These are phyloP conservation scores for Leccinum variabile DNA, from an alignment of 1,284 basidiomycete species.

Conservation along the genomic window DNA sequence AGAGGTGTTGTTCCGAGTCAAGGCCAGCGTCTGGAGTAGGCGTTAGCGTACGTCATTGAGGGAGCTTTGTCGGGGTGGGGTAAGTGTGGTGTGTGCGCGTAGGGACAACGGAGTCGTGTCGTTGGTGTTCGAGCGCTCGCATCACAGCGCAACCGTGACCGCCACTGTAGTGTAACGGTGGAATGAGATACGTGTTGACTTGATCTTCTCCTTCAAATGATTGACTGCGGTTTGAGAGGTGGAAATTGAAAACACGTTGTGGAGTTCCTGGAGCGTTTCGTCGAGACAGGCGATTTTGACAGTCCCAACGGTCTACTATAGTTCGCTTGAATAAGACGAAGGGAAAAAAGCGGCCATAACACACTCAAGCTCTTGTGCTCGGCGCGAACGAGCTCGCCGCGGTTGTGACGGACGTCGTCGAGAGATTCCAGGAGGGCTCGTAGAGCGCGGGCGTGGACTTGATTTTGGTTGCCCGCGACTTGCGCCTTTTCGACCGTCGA, in stretches of 20 bases:
- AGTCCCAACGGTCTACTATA: background rate
- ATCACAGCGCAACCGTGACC: no score
- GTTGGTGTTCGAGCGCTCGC: no score
- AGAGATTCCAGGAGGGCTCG: constrained; percentile 80
- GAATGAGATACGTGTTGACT: background rate
- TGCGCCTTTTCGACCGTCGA: constrained; percentile 37
- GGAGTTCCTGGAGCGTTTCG: background rate
- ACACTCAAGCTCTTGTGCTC: constrained; percentile 46
- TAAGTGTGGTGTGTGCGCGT: no score
- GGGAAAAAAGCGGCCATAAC: background rate
- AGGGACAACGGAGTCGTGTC: no score
- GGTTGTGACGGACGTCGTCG: constrained; percentile 65
- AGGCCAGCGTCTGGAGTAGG: no score
- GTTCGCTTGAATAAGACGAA: background rate
- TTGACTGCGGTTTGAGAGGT: background rate
- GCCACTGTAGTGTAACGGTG: no score
- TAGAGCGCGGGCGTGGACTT: constrained; percentile 68
- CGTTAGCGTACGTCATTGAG: no score
- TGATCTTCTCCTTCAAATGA: background rate
- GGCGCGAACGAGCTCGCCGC: constrained; percentile 46
- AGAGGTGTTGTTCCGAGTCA: no score
- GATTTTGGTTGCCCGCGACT: constrained; percentile 45
- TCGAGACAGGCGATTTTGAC: background rate
- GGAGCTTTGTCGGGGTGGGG: no score
- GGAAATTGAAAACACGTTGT: background rate